Base-by-base conservation (phyloP, 345 rosid genomes). In the Linum usitatissimum region DNA sequence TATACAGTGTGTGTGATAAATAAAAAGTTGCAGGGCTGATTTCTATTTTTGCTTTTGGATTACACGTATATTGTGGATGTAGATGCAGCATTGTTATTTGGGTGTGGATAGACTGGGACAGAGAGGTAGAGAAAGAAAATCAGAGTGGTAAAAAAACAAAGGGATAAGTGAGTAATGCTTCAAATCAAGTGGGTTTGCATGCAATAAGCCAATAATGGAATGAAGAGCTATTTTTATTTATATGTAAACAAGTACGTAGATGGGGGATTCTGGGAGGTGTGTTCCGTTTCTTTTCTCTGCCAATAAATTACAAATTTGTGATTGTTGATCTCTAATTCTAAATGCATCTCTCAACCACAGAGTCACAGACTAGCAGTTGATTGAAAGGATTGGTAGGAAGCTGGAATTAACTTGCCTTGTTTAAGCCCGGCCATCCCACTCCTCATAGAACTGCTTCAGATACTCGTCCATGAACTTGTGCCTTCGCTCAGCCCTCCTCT, bases 381-480 rank as follows among this genome's bases (percentile, higher is more conserved):
- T 13, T 45, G 51, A 10, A 12, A 10, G 17, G 51, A 10, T 4
- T 0, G 28, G 28, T 23, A 23, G 30, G 5, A 18, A 18, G 4
- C 18, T 21, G 1, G 30, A 18, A 3, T 34, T 55, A 62, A 20
- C 5, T 18, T 59, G 49, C 69, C 59, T 51, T 17, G 60, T 58
- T 84, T 76, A 87, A 66, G 82, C 81, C 66, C 63, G 77, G 31
- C 90, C 90, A 67, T 83, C 81, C 96, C 96, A 91, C 67, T 91
- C 98, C 49, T 66, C 74, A 54, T 79, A 77, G 69, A 91, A 91
- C 67, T 88, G 87, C 57, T 78, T 62, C 51, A 83, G 74, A 68
- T 62, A 88, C 34, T 84, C 87, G 60, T 78, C 84, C 94, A 86
- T 86, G 75, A 91, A 84, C 63, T 78, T 71, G 66, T 88, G 96